Evolutionary conservation across 495 filamentous ascomycete genomes (phyloP).

Genomic region (Aspergillus funiculosus): DNA sequence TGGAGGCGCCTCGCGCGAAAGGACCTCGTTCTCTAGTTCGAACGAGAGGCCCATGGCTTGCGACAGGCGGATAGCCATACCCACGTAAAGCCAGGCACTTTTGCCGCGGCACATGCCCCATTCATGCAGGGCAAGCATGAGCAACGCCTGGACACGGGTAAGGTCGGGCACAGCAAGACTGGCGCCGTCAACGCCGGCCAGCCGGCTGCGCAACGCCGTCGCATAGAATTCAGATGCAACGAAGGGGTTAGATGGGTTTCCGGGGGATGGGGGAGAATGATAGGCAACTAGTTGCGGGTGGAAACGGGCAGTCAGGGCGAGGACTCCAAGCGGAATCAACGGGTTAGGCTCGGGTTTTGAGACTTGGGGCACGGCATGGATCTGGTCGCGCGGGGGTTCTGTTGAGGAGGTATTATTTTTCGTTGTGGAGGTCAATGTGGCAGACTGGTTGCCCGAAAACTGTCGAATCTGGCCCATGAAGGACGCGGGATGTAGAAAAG

Average conservation of each 20-base stretch:
- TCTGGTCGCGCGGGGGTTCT: conserved; percentile 19
- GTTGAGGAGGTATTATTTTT: conserved; percentile 19
- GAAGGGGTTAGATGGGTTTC: conserved; percentile 51
- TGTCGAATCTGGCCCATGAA: conserved; percentile 57
- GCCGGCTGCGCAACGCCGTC: conserved; percentile 58
- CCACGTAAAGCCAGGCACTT: conserved; percentile 73
- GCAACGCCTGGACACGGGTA: conserved; percentile 65
- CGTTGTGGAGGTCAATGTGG: conserved; percentile 17
- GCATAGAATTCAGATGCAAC: conserved; percentile 76
- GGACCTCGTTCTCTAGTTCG: conserved; percentile 48
- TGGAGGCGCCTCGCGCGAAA: conserved; percentile 36
- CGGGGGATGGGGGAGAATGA: conserved; percentile 47
- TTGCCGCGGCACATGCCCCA: conserved; percentile 75
- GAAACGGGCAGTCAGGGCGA: conserved; percentile 75
- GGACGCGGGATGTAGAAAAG: conserved; percentile 75
- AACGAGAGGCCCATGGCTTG: conserved; percentile 66
- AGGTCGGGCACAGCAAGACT: conserved; percentile 53
- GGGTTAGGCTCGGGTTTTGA: conserved; percentile 48
- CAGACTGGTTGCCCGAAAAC: conserved; percentile 21
- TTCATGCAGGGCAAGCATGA: conserved; percentile 81
- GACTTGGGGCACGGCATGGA: conserved; percentile 22
- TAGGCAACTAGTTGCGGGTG: conserved; percentile 63
- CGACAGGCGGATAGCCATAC: conserved; percentile 68
- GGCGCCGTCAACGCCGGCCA: conserved; percentile 50
- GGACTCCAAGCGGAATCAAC: conserved; percentile 68